Percentiles rank a stretch among this genome's conserved stretches.
These are phyloP conservation scores for Vigna unguiculata DNA, from an alignment of 306 rosid genomes.

Conservation along the genomic window DNA sequence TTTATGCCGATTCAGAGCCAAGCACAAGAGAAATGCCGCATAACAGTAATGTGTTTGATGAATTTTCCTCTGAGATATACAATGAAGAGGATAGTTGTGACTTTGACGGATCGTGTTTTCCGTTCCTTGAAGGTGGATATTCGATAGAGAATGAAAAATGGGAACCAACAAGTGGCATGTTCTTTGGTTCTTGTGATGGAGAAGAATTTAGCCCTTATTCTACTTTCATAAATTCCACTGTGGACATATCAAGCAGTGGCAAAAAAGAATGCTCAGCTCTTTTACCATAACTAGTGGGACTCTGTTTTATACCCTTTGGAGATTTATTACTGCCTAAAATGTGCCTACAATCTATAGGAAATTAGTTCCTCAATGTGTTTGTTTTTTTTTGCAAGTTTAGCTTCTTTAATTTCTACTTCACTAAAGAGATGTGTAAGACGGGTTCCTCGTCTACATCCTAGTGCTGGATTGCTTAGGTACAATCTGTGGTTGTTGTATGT, in stretches of 20 bases:
- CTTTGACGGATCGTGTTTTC: constrained; percentile 21
- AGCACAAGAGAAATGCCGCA: constrained; percentile 20
- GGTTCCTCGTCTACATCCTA: constrained; percentile 32
- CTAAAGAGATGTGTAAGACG: constrained; percentile 34
- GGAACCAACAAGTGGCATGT: constrained; percentile 36
- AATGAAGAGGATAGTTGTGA: constrained; percentile 41
- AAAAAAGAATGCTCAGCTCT: constrained; percentile 49
- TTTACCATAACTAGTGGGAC: constrained; percentile 28
- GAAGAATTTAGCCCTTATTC: constrained; percentile 36
- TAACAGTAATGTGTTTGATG: constrained; percentile 40
- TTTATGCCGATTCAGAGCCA: constrained; percentile 26
- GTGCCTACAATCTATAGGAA: no score
- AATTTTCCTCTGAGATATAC: constrained; percentile 15
- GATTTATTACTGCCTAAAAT: no score
- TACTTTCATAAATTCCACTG: not conserved
- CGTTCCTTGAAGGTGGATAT: constrained; percentile 34
- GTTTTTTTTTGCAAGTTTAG: not conserved
- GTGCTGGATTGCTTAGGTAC: not conserved
- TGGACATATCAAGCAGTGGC: constrained; percentile 38
- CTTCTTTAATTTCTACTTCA: constrained; percentile 25
- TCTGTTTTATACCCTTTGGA: not conserved
- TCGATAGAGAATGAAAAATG: constrained; percentile 42
- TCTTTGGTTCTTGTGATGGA: constrained; percentile 31
- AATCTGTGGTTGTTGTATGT: constrained; percentile 11
- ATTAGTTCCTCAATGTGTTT: not conserved